phyloP scores from a whole-genome alignment of 225 moss, liverwort and hornwort genomes.

The Thuidium tamariscinum region DNA sequence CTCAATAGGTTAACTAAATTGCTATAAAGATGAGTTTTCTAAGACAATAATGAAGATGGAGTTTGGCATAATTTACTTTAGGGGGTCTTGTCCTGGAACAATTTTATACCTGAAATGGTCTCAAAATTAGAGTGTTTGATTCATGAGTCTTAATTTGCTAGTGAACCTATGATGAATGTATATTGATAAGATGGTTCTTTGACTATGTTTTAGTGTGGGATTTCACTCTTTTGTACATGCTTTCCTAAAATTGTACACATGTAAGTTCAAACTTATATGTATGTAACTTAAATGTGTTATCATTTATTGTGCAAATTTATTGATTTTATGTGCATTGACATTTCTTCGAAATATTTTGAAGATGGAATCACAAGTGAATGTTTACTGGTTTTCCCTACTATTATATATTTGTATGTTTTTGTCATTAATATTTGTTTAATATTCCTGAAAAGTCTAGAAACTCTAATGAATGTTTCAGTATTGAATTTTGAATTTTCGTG shows the following conservation, averaged over 20 bases:
- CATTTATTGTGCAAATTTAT: neutral
- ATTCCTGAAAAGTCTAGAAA: neutral
- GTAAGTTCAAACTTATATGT: no score
- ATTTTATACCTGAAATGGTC: neutral
- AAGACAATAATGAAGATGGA: no score
- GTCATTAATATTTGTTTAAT: neutral
- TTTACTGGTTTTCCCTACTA: no score
- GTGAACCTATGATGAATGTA: neutral
- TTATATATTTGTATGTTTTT: neutral
- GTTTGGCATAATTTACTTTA: no score
- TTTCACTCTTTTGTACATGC: neutral
- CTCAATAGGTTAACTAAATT: neutral
- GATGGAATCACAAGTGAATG: neutral
- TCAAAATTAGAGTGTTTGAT: neutral
- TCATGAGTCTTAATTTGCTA: neutral
- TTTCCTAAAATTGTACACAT: neutral
- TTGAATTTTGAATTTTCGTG: accelerated
- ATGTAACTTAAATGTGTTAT: neutral
- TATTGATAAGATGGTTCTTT: neutral
- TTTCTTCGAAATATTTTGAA: neutral
- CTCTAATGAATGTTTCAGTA: accelerated
- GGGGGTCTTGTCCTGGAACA: accelerated
- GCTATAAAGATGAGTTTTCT: neutral
- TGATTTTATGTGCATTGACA: neutral
- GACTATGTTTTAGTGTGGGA: accelerated